Percentiles rank a stretch among this genome's conserved stretches.
phyloP scores from a whole-genome alignment of 305 asterid genomes.

The Fraxinus dipetala region DNA sequence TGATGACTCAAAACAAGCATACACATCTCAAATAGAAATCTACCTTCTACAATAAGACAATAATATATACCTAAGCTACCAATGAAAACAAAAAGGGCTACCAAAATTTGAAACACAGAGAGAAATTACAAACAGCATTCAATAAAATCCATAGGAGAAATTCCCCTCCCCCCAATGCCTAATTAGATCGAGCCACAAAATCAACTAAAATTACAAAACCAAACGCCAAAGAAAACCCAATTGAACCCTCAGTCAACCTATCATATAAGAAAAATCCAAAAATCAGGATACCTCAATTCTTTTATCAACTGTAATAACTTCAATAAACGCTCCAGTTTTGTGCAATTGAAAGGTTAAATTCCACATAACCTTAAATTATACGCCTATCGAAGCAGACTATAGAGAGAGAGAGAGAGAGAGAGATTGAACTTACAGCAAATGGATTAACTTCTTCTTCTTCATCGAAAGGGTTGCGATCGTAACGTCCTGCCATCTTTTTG shows the following conservation, averaged over 20 bases:
- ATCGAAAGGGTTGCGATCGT: conserved; percentile 85
- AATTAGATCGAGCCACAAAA: conserved; percentile 23
- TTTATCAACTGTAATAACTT: conserved; percentile 16
- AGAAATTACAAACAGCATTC: background rate
- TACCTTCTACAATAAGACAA: background rate
- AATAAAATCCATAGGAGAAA: background rate
- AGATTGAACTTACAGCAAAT: conserved; percentile 61
- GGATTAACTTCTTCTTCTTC: conserved; percentile 95
- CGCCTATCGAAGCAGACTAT: background rate
- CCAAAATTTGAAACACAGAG: background rate
- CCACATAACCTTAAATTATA: background rate
- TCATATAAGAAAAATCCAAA: background rate
- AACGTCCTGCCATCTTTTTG: conserved; percentile 71
- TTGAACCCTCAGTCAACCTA: background rate
- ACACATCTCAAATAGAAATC: conserved; percentile 1
- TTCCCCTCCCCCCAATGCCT: background rate
- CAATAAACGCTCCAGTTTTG: conserved; percentile 5
- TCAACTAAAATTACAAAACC: conserved; percentile 19
- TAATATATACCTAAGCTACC: background rate
- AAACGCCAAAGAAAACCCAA: background rate
- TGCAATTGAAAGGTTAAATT: background rate
- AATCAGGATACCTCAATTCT: conserved; percentile 11
- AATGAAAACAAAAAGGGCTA: background rate
- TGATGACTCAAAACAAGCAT: conserved; percentile 8
- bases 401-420: background rate